Conservation (phyloP, 805 yeast species). For the Candida piceae region DNA sequence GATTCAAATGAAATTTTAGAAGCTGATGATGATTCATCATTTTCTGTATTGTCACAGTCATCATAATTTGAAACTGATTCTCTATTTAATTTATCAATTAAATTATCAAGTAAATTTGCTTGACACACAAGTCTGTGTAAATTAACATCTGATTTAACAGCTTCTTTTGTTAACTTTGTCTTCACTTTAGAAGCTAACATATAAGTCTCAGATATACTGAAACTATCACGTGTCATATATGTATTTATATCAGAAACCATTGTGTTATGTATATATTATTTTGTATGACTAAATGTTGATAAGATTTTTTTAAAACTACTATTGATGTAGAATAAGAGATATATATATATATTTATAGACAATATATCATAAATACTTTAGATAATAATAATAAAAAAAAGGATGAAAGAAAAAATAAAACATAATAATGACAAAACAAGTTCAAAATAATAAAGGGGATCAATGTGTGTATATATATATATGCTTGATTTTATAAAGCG, state of each 20-base stretch:
- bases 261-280: background rate
- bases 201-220: slow-evolving; percentile 43
- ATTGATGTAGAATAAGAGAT: too few species aligned
- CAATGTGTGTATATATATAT: too few species aligned
- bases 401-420: too few species aligned
- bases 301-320: too few species aligned
- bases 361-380: too few species aligned
- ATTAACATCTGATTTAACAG: slow-evolving; percentile 50
- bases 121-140: slow-evolving; percentile 59
- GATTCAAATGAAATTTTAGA: slow-evolving; percentile 18
- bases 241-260: background rate
- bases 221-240: background rate
- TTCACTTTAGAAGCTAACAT: slow-evolving; percentile 61
- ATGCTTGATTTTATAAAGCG: too few species aligned
- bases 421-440: too few species aligned
- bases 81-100: slow-evolving; percentile 48
- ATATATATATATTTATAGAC: too few species aligned
- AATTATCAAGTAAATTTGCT: slow-evolving; percentile 62
- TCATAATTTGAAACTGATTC: slow-evolving; percentile 27
- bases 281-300: background rate
- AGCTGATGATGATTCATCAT: slow-evolving; percentile 12
- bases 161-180: slow-evolving; percentile 57
- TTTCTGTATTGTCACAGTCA: too few species aligned
- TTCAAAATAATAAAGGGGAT: too few species aligned
- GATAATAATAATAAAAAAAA: too few species aligned